Percentiles rank a stretch among this genome's conserved stretches.
phyloP scores from a whole-genome alignment of 2,329 filamentous ascomycete genomes.

The Colletotrichum neosansevieriae region DNA sequence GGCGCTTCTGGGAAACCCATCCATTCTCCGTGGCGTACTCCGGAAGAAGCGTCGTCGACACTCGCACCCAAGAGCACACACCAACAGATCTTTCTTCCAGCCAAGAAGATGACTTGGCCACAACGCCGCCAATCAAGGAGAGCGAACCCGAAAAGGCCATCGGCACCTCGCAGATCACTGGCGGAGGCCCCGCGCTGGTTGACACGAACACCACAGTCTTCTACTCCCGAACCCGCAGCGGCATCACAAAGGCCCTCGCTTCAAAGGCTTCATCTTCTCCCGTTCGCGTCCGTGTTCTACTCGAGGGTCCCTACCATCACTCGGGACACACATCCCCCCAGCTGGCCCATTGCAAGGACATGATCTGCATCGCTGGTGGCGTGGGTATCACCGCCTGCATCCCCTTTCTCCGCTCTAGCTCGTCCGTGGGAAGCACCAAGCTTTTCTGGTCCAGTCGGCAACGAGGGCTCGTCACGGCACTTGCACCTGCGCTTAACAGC shows the following conservation, averaged over 20 bases:
- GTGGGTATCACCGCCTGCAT: slow-evolving; percentile 30
- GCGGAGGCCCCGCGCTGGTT: background rate
- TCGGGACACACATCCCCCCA: slow-evolving; percentile 10
- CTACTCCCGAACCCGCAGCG: slow-evolving; percentile 1
- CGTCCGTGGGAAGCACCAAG: background rate
- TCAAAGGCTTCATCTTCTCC: slow-evolving; percentile 3
- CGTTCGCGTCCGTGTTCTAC: slow-evolving; percentile 4
- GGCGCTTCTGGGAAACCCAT: slow-evolving; percentile 36
- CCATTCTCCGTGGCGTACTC: slow-evolving; percentile 29
- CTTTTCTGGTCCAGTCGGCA: slow-evolving; percentile 24
- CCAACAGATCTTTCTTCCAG: background rate
- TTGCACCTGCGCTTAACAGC: background rate
- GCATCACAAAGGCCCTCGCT: slow-evolving; percentile 6
- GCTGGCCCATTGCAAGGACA: slow-evolving; percentile 18
- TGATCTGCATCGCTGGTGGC: slow-evolving; percentile 32
- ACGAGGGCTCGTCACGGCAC: slow-evolving; percentile 13
- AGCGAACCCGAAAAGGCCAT: slow-evolving; percentile 21
- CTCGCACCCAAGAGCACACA: background rate
- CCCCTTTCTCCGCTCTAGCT: background rate
- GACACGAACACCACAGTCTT: background rate
- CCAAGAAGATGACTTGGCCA: background rate
- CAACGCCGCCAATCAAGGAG: background rate
- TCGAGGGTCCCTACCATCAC: slow-evolving; percentile 20
- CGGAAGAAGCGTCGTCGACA: background rate
- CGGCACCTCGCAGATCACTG: background rate